Conservation (phyloP, 768 basidiomycete genomes). For the Rhizopogon salebrosus region DNA sequence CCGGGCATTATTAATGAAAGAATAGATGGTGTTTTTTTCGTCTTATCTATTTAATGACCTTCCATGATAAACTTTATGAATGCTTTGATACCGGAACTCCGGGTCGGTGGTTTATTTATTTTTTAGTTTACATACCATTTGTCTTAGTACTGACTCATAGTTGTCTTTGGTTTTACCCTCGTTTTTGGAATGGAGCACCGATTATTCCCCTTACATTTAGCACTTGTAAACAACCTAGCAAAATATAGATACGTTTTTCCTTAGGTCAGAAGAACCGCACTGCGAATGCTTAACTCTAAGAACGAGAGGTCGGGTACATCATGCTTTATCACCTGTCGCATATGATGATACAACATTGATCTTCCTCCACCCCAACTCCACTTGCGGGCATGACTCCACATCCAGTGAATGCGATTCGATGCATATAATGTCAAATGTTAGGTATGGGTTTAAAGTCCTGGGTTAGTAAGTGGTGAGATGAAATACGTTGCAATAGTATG, state of each 20-base stretch:
- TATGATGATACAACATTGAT: too few relatives aligned
- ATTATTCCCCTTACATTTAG: not conserved
- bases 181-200: not conserved
- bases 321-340: too few relatives aligned
- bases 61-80: conserved; percentile 2
- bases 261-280: not conserved
- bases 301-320: too few relatives aligned
- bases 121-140: conserved; percentile 12
- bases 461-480: not conserved
- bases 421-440: not conserved
- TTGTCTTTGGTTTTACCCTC: not conserved
- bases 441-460: not conserved
- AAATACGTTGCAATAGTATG: not conserved
- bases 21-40: conserved; percentile 1
- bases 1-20: conserved; percentile 7
- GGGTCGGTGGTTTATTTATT: conserved; percentile 5
- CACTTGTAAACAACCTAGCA: not conserved
- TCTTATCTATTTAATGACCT: not conserved
- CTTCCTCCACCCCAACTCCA: too few relatives aligned
- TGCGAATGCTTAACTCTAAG: too few relatives aligned
- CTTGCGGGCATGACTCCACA: too few relatives aligned
- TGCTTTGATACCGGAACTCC: conserved; percentile 2
- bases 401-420: too few relatives aligned
- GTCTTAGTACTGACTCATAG: conserved; percentile 2
- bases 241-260: not conserved